Evolutionary conservation across 2,329 filamentous ascomycete genomes (phyloP).

Genomic region (Curvularia hawaiiensis): DNA sequence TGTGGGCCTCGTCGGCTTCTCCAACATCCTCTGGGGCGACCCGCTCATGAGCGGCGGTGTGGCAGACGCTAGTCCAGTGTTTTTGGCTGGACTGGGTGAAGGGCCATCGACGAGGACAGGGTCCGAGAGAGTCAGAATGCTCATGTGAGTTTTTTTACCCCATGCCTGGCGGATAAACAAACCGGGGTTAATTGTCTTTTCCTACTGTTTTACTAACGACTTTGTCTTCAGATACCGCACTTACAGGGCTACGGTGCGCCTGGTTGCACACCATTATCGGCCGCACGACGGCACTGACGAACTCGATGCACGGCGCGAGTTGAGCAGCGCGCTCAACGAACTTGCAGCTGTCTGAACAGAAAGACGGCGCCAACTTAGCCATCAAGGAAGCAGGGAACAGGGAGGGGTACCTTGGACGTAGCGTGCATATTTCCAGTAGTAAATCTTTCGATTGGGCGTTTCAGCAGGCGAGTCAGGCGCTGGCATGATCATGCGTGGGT

Average conservation of each 20-base stretch:
- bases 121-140: constrained; percentile 44
- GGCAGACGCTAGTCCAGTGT: constrained; percentile 45
- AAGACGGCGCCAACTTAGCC: background rate
- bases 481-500: background rate
- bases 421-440: background rate
- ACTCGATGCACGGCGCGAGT: constrained; percentile 49
- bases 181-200: background rate
- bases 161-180: background rate
- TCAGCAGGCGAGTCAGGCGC: constrained; percentile 3
- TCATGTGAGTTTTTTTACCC: constrained; percentile 49
- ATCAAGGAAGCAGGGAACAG: background rate
- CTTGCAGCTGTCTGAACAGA: constrained; percentile 34
- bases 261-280: constrained; percentile 54
- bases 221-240: constrained; percentile 48
- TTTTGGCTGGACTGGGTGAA: constrained; percentile 52
- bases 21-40: constrained; percentile 62
- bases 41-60: constrained; percentile 58
- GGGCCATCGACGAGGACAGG: constrained; percentile 36
- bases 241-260: constrained; percentile 50
- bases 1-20: constrained; percentile 59
- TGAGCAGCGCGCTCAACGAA: constrained; percentile 48
- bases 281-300: constrained; percentile 49
- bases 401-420: background rate
- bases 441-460: constrained; percentile 2
- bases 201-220: constrained; percentile 11